Evolutionary conservation across 164 flowering plant species (phyloP), one percentile per base, ranked within the genome.

Genomic region (Kalanchoe fedtschenkoi): DNA sequence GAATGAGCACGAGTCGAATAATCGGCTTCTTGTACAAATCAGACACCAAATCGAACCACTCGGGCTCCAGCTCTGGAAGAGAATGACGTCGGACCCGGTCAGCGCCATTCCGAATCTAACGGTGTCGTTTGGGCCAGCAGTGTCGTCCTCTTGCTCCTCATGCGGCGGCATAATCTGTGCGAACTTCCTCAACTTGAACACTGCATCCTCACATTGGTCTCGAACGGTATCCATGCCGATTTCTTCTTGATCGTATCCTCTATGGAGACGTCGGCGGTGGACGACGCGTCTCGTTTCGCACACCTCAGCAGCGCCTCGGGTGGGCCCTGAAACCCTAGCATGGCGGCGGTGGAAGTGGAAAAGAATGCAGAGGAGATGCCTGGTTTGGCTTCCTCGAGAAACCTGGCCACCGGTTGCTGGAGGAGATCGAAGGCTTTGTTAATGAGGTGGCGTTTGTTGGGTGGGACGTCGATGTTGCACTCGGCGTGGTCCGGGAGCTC

Each of bases 391-490:
- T 62, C 6, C 43, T 65, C 13, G 0, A 74, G 64, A 26, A 74
- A 71, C 0, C 13, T 2, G 9, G 58, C 0, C 0, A 74, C 0
- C 30, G 58, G 58, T 5, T 58, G 59, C 14, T 69, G 53, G 8
- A 78, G 68, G 0, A 26, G 55, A 26, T 80, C 80, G 33, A 21
- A 63, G 22, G 80, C 84, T 6, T 29, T 44, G 59, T 69, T 75
- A 7, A 78, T 76, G 65, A 42, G 55, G 14, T 57, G 70, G 34
- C 68, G n/a, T 21, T 71, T 62, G 35, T 68, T 28, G 4, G 15
- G 22, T 0, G 80, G 74, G 0, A 81, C 0, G 62, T 81, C 86
- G 10, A 29, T 14, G 51, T 77, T 80, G 66, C 81, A 64, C 78
- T 81, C 81, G 16, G 81, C 85, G 8, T 60, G n/a, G n/a, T n/a